Evolutionary conservation across 768 basidiomycete species (phyloP).

Genomic region (Leccinum truebloodii): DNA sequence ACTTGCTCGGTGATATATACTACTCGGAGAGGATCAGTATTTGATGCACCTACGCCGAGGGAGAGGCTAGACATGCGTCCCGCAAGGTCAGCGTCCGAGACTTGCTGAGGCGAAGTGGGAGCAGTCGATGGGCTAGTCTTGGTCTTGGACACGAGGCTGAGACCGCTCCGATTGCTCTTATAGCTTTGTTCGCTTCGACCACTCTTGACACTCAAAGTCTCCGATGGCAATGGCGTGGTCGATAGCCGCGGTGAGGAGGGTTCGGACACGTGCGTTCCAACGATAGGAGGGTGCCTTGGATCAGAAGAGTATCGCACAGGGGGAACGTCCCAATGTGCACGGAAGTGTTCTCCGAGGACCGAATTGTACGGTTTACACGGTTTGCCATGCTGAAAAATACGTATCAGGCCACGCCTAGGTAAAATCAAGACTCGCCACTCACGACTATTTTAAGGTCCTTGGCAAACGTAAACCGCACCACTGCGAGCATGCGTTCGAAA

Average conservation of each 20-base stretch:
- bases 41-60: conserved; percentile 41
- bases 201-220: conserved; percentile 55
- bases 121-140: conserved; percentile 35
- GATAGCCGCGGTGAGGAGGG: conserved; percentile 28
- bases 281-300: conserved; percentile 46
- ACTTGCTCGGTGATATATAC: conserved; percentile 91
- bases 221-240: conserved; percentile 31
- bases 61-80: conserved; percentile 64
- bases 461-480: conserved; percentile 83
- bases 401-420: conserved; percentile 2
- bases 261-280: conserved; percentile 40
- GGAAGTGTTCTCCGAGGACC: conserved; percentile 87
- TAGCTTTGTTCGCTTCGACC: conserved; percentile 53
- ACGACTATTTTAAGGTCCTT: conserved; percentile 95
- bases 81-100: conserved; percentile 40
- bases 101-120: conserved; percentile 50
- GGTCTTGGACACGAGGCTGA: conserved; percentile 56
- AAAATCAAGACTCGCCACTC: conserved; percentile 31
- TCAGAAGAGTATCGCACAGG: conserved; percentile 57
- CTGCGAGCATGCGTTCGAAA: conserved; percentile 94
- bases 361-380: conserved; percentile 94
- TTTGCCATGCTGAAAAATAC: conserved; percentile 68
- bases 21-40: conserved; percentile 54
- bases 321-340: conserved; percentile 81
- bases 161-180: conserved; percentile 58